Conservation (phyloP, 176 grass and related monocot species). For the Lolium rigidum region DNA sequence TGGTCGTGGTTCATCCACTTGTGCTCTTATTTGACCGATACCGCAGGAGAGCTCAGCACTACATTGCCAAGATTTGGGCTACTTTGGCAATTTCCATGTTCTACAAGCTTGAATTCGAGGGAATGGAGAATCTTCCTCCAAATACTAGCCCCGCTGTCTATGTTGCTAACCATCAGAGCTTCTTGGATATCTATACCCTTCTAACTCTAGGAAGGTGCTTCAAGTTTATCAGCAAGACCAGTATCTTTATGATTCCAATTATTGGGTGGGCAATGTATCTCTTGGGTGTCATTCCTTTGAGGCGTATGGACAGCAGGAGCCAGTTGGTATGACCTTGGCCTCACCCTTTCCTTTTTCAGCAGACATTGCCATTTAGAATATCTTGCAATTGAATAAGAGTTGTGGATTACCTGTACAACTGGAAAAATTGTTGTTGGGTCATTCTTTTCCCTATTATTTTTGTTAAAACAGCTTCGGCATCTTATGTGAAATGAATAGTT, state of each 20-base stretch:
- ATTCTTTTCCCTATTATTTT: neutral
- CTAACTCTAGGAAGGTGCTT: slow-evolving; percentile 81
- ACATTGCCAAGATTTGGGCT: slow-evolving; percentile 88
- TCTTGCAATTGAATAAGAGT: neutral
- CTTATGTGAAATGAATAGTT: slow-evolving; percentile 11
- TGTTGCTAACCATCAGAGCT: slow-evolving; percentile 96
- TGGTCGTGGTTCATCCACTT: slow-evolving; percentile 78
- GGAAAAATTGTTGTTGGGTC: neutral
- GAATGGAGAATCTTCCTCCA: slow-evolving; percentile 81
- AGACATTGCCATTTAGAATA: neutral
- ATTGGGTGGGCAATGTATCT: slow-evolving; percentile 99
- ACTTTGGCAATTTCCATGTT: slow-evolving; percentile 77
- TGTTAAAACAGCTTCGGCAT: neutral
- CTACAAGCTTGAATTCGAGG: slow-evolving; percentile 91
- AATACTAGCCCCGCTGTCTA: slow-evolving; percentile 72
- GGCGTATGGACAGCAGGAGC: slow-evolving; percentile 87
- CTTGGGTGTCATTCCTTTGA: slow-evolving; percentile 85
- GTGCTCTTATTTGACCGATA: slow-evolving; percentile 80
- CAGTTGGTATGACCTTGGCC: slow-evolving; percentile 71
- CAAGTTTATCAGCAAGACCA: slow-evolving; percentile 99
- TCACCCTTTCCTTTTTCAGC: slow-evolving; percentile 5
- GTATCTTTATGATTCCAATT: slow-evolving; percentile 92
- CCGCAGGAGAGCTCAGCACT: slow-evolving; percentile 71
- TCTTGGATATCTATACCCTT: slow-evolving; percentile 96
- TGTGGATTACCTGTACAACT: neutral